Conservation (phyloP, 768 basidiomycete species). For the Mycena vitilis region DNA sequence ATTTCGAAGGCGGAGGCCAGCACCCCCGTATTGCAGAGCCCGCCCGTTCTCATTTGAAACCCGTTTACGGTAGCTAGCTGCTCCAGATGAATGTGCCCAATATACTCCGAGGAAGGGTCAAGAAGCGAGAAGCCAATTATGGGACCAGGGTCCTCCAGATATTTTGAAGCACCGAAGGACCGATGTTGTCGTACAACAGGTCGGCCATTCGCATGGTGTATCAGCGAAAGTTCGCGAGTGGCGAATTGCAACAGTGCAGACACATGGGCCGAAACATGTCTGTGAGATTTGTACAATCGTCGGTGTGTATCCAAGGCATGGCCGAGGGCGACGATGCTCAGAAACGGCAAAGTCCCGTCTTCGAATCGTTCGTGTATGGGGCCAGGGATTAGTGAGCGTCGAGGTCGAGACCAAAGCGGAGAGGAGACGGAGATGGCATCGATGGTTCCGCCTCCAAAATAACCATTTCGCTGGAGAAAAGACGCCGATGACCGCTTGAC, state of each 20-base stretch:
- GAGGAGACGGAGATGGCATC: slow-evolving; percentile 65
- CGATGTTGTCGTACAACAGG: slow-evolving; percentile 31
- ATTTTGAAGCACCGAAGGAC: slow-evolving; percentile 14
- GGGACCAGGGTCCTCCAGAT: slow-evolving; percentile 31
- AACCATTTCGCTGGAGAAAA: slow-evolving; percentile 54
- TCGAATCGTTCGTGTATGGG: slow-evolving; percentile 34
- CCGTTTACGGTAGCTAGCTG: slow-evolving; percentile 34
- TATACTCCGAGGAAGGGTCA: slow-evolving; percentile 27
- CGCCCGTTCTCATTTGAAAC: slow-evolving; percentile 36
- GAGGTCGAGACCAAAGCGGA: slow-evolving; percentile 31
- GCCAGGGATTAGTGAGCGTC: slow-evolving; percentile 26
- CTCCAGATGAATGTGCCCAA: slow-evolving; percentile 36
- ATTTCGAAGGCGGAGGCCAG: slow-evolving; percentile 26
- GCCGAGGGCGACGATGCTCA: slow-evolving; percentile 33
- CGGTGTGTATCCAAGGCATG: slow-evolving; percentile 32
- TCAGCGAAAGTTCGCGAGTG: slow-evolving; percentile 25
- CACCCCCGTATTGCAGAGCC: slow-evolving; percentile 35
- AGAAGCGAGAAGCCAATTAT: slow-evolving; percentile 34
- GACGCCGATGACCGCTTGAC: slow-evolving; percentile 59
- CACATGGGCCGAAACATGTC: slow-evolving; percentile 31
- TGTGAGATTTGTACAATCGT: slow-evolving; percentile 31
- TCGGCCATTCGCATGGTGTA: slow-evolving; percentile 31
- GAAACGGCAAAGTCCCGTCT: slow-evolving; percentile 37
- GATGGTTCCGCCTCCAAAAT: slow-evolving; percentile 70
- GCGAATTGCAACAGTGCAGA: slow-evolving; percentile 31